phyloP scores from a whole-genome alignment of 176 grass and related monocot genomes.

The Phragmites australis region DNA sequence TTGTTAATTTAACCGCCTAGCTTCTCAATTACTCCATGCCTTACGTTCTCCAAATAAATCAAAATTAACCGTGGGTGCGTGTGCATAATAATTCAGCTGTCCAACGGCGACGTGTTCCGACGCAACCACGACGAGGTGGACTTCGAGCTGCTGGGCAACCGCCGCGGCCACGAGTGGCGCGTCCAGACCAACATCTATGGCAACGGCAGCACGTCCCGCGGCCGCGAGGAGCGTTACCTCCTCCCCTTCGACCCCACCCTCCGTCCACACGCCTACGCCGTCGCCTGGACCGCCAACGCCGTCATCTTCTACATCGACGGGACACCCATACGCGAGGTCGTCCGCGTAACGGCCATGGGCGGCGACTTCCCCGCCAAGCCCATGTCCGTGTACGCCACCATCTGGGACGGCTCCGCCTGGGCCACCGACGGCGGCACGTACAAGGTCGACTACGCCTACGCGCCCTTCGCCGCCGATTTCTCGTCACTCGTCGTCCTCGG shows the following conservation, averaged over 20 bases:
- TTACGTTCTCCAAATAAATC: too few relatives aligned
- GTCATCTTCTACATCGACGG: conserved; percentile 86
- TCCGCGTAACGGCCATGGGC: conserved; percentile 51
- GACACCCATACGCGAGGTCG: conserved; percentile 67
- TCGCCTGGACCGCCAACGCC: conserved; percentile 72
- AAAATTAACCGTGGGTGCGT: too few relatives aligned
- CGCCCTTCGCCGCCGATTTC: conserved; percentile 68
- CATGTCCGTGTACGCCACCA: conserved; percentile 93
- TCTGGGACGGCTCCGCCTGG: conserved; percentile 92
- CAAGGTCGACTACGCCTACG: conserved; percentile 77
- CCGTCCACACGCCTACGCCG: conserved; percentile 69
- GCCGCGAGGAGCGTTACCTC: conserved; percentile 82
- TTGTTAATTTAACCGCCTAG: too few relatives aligned
- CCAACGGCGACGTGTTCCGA: conserved; percentile 65
- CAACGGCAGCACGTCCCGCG: conserved; percentile 74
- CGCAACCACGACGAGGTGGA: conserved; percentile 82
- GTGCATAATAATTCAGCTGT: conserved; percentile 84
- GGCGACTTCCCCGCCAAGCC: conserved; percentile 84
- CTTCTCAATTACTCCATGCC: too few relatives aligned
- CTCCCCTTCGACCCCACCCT: conserved; percentile 74
- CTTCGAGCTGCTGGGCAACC: conserved; percentile 84
- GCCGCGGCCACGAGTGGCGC: conserved; percentile 63
- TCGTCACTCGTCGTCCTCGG: conserved; percentile 56
- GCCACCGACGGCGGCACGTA: conserved; percentile 74
- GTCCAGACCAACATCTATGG: conserved; percentile 88